Percentiles rank a stretch among this genome's conserved stretches.
Conservation (phyloP, 148 eudicot species). For the Silene uniflora region DNA sequence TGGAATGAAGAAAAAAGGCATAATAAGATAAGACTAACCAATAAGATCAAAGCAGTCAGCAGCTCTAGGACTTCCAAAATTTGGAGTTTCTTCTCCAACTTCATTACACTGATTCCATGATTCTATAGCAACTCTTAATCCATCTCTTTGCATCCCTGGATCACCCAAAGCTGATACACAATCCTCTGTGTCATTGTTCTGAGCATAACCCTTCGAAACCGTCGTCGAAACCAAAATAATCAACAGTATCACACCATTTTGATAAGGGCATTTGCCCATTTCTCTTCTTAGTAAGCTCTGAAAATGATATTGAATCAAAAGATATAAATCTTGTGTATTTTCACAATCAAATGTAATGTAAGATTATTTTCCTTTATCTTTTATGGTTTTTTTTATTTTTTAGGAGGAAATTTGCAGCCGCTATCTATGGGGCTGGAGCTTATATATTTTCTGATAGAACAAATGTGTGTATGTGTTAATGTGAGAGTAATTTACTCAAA, state of each 20-base stretch:
- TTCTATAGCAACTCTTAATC: slow-evolving; percentile 40
- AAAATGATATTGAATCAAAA: no score
- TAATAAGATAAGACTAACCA: background rate
- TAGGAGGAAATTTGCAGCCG: no score
- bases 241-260: slow-evolving; percentile 2
- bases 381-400: no score
- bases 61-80: slow-evolving; percentile 34
- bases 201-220: background rate
- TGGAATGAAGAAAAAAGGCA: background rate
- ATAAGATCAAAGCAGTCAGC: slow-evolving; percentile 37
- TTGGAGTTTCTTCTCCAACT: slow-evolving; percentile 37
- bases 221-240: background rate
- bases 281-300: background rate
- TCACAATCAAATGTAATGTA: no score
- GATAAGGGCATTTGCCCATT: background rate
- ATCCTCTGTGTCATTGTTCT: background rate
- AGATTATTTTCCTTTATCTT: no score
- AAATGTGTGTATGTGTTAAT: no score
- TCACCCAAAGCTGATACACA: slow-evolving; percentile 32
- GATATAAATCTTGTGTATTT: no score
- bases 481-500: no score
- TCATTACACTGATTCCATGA: slow-evolving; percentile 57
- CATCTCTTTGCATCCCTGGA: slow-evolving; percentile 42
- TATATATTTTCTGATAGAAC: no score
- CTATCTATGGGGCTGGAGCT: no score